Evolutionary conservation across 2,329 filamentous ascomycete species (phyloP), one percentile per base, ranked within the genome.

Genomic region (Alternaria brassicae): DNA sequence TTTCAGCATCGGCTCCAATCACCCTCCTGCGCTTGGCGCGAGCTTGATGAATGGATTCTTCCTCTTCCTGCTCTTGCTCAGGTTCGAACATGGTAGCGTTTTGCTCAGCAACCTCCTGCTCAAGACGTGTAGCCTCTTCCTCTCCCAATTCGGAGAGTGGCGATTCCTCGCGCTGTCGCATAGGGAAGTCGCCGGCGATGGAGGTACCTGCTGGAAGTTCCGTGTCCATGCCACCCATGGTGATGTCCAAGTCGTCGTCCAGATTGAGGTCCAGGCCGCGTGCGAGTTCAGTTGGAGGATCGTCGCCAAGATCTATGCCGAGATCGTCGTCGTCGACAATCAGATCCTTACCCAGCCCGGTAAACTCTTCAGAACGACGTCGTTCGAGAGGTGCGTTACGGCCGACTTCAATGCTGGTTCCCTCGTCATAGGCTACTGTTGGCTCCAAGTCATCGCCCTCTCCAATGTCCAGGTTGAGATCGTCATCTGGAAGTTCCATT

Each of bases 11-110:
- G n/a, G 91, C 88, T 60, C 87, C 86, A 53, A 98, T 86, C 23
- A 96, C 83, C 79, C 91, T 96, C 69, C 92, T 89, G 78, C 91
- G 92, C 78, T 91, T 90, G 58, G 88, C 86, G 61, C 91, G 88
- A 21, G 90, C 87, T 56, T 87, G 91, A 79, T 81, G 88, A 45
- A 87, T 77, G n/a, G 80, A 79, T 28, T 79, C 72, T 45, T 81
- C 83, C 25, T 85, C 86, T 47, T 83, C 81, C 25, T 93, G 79
- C 52, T 81, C 80, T 23, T 93, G 80, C 47, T 80, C 81, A 13
- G 73, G 75, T 47, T 77, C 72, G 44, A 73, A 75, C n/a, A 66
- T 64, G 41, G 74, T 72, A 6, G 68, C 66, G 23, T 72, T 68
- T 39, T 23, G 82, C 77, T 80, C 77, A 3, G 67, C 63, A 59